Evolutionary conservation across 192 early-diverging fungal species (phyloP).

Genomic region (Coemansia sp.): DNA sequence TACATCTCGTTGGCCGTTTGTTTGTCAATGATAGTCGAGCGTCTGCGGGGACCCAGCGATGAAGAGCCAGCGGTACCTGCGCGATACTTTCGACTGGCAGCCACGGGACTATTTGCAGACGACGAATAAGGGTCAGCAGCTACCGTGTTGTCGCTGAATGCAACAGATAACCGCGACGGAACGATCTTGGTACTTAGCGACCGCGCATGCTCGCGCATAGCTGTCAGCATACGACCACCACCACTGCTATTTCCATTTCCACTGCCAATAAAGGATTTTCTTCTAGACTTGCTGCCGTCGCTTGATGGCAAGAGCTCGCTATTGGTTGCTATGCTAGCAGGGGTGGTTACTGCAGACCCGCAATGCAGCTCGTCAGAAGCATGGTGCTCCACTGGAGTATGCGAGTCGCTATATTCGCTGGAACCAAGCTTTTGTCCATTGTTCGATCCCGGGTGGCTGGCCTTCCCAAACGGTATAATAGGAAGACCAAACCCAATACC

Average conservation of each 20-base stretch:
- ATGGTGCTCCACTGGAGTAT: slow-evolving; percentile 8
- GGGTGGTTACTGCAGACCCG: slow-evolving; percentile 21
- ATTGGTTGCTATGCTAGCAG: slow-evolving; percentile 25
- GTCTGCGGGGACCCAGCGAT: neutral
- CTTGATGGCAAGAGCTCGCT: slow-evolving; percentile 11
- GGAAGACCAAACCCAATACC: slow-evolving; percentile 4
- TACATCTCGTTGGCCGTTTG: slow-evolving; percentile 27
- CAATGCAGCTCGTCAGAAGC: neutral
- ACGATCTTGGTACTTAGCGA: slow-evolving; percentile 38
- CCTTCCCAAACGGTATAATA: neutral
- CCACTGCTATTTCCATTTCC: neutral
- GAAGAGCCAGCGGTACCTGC: slow-evolving; percentile 9
- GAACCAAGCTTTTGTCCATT: neutral
- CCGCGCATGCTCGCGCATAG: slow-evolving; percentile 41
- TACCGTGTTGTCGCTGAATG: slow-evolving; percentile 27
- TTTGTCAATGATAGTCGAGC: slow-evolving; percentile 10
- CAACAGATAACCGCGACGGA: slow-evolving; percentile 26
- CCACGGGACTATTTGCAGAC: neutral
- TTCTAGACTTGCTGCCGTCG: neutral
- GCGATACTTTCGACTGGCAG: slow-evolving; percentile 14
- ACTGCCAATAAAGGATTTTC: neutral
- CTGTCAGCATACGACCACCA: slow-evolving; percentile 20
- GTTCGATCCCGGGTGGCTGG: neutral
- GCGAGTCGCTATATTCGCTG: slow-evolving; percentile 6
- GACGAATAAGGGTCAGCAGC: neutral